Evolutionary conservation across 2,329 filamentous ascomycete species (phyloP).

Genomic region (Beauveria sp.): DNA sequence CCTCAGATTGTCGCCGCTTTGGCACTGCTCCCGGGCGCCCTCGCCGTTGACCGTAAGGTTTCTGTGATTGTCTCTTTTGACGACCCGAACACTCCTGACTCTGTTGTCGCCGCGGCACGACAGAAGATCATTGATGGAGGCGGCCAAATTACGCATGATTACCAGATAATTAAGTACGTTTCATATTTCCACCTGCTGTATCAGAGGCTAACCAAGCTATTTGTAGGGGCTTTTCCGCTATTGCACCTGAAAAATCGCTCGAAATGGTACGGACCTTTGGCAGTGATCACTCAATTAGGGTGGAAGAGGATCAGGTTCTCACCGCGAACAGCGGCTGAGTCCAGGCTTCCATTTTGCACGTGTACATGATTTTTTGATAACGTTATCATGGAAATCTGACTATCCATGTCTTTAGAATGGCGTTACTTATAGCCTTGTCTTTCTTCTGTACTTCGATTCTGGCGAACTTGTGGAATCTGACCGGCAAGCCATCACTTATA

Average conservation of each 20-base stretch:
- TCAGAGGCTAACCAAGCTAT: neutral
- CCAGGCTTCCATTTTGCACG: neutral
- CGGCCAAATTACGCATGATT: constrained; percentile 73
- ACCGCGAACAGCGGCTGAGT: constrained; percentile 27
- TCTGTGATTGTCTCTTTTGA: constrained; percentile 74
- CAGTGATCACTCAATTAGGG: constrained; percentile 34
- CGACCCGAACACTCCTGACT: constrained; percentile 54
- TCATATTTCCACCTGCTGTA: neutral
- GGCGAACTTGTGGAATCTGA: neutral
- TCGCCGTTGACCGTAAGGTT: constrained; percentile 60
- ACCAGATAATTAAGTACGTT: constrained; percentile 58
- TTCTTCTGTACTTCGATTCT: neutral
- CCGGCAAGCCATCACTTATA: neutral
- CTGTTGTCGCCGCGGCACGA: constrained; percentile 64
- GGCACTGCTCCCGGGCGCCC: constrained; percentile 48
- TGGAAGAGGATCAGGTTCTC: constrained; percentile 73
- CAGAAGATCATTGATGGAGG: constrained; percentile 61
- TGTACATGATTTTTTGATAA: neutral
- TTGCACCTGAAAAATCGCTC: constrained; percentile 61
- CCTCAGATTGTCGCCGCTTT: constrained; percentile 46
- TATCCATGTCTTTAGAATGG: neutral
- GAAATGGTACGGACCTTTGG: constrained; percentile 59
- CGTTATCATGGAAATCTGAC: neutral
- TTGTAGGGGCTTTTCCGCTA: constrained; percentile 67
- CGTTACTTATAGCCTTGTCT: neutral